Percentiles rank a stretch among this genome's conserved stretches.
Evolutionary conservation across 1,139 yeast species (phyloP).

Genomic region (Scheffersomyces insectosa): DNA sequence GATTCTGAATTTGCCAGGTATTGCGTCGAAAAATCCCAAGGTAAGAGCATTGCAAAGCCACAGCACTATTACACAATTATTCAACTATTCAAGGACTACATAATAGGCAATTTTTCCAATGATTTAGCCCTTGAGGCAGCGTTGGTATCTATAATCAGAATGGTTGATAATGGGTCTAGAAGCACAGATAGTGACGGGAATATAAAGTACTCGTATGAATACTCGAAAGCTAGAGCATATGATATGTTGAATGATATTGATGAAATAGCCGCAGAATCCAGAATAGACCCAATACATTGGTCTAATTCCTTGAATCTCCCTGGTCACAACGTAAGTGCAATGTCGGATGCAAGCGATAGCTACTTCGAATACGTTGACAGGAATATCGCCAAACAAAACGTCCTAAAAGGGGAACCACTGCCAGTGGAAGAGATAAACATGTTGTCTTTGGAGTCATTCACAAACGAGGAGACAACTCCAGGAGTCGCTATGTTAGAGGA

Average conservation of each 20-base stretch:
- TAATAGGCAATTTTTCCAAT: constrained; percentile 48
- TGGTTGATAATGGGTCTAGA: constrained; percentile 27
- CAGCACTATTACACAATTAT: constrained; percentile 35
- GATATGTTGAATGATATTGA: constrained; percentile 38
- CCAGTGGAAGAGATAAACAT: background rate
- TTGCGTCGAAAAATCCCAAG: constrained; percentile 17
- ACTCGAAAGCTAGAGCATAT: constrained; percentile 49
- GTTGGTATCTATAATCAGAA: constrained; percentile 36
- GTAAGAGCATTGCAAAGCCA: constrained; percentile 18
- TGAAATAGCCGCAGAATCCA: background rate
- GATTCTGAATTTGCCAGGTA: constrained; percentile 23
- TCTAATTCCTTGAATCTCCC: constrained; percentile 45
- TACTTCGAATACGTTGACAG: constrained; percentile 38
- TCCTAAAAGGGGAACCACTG: background rate
- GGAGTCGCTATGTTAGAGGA: constrained; percentile 14
- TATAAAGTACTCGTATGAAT: constrained; percentile 35
- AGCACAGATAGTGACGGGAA: constrained; percentile 10
- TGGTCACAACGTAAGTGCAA: constrained; percentile 32
- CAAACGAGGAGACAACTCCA: background rate
- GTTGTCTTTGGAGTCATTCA: background rate
- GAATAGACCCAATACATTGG: constrained; percentile 46
- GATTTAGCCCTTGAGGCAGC: constrained; percentile 38
- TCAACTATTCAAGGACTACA: constrained; percentile 48
- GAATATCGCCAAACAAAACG: constrained; percentile 1
- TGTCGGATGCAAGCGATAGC: constrained; percentile 41